Percentiles rank a stretch among this genome's conserved stretches.
Conservation (phyloP, 305 asterid species). For the Rubia occidens region DNA sequence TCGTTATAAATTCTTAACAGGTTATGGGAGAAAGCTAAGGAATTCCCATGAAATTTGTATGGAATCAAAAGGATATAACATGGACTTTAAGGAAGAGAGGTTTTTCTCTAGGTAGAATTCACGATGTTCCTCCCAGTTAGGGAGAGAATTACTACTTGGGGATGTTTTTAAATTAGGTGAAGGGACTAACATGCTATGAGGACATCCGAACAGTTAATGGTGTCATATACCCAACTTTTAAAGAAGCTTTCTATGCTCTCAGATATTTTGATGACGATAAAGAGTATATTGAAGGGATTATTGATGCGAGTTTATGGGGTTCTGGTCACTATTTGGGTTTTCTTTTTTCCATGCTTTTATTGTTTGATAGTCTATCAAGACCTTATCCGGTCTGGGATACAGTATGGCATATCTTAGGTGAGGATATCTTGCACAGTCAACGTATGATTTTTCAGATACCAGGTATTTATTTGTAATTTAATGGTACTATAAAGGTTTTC, state of each 20-base stretch:
- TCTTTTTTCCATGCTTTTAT: too few species aligned
- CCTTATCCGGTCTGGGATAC: too few species aligned
- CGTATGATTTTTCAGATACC: too few species aligned
- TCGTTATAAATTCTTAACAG: neutral
- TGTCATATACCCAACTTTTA: neutral
- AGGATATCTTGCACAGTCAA: too few species aligned
- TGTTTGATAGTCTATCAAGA: too few species aligned
- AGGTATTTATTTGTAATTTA: too few species aligned
- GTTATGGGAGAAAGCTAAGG: neutral
- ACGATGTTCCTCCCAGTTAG: neutral
- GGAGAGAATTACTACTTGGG: neutral
- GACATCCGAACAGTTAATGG: neutral
- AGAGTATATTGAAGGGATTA: too few species aligned
- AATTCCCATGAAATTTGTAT: neutral
- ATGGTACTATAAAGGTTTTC: too few species aligned
- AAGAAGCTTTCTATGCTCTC: neutral
- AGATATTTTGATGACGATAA: neutral
- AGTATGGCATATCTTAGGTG: too few species aligned
- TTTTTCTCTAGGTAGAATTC: neutral
- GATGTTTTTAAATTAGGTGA: neutral
- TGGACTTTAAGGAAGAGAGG: constrained; percentile 2
- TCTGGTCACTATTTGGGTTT: too few species aligned
- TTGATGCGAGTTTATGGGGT: too few species aligned
- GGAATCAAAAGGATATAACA: neutral
- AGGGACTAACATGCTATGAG: neutral